Evolutionary conservation across 257 asterid species (phyloP).

Genomic region (Nicotiana paniculata): DNA sequence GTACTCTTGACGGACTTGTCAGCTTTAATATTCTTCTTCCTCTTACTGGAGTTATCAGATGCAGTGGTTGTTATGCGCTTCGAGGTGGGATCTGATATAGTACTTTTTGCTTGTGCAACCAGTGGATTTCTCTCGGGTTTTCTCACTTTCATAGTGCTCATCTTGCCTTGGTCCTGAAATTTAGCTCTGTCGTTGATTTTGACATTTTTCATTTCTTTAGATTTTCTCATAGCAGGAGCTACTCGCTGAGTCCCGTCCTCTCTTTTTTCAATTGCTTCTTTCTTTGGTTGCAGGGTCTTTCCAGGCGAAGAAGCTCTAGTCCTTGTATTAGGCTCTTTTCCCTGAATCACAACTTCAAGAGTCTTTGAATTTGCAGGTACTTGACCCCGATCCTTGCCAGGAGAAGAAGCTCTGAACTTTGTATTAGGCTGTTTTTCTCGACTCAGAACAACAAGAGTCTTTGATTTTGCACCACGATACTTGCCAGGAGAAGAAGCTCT

Average conservation of each 20-base stretch:
- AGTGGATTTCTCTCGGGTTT: constrained; percentile 1
- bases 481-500: background rate
- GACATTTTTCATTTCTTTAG: constrained; percentile 4
- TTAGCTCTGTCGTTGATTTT: background rate
- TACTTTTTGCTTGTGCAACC: background rate
- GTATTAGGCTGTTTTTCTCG: background rate
- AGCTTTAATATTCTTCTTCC: constrained; percentile 28
- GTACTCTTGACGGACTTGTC: constrained; percentile 27
- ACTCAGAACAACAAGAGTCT: background rate
- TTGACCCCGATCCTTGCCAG: background rate
- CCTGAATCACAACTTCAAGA: background rate
- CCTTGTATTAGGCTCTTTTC: background rate
- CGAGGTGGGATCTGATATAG: background rate
- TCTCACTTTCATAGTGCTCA: background rate
- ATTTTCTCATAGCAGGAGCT: background rate
- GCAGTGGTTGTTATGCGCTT: constrained; percentile 2
- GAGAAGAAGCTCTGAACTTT: background rate
- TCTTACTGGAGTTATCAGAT: constrained; percentile 19
- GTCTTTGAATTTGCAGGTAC: background rate
- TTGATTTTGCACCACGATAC: background rate
- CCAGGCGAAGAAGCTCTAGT: constrained; percentile 1
- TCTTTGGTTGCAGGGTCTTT: constrained; percentile 4
- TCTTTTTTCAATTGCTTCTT: constrained; percentile 1
- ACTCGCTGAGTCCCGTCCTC: background rate
- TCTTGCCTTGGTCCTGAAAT: background rate